Base-by-base conservation (phyloP, 768 basidiomycete genomes). In the Boletellus sp. region DNA sequence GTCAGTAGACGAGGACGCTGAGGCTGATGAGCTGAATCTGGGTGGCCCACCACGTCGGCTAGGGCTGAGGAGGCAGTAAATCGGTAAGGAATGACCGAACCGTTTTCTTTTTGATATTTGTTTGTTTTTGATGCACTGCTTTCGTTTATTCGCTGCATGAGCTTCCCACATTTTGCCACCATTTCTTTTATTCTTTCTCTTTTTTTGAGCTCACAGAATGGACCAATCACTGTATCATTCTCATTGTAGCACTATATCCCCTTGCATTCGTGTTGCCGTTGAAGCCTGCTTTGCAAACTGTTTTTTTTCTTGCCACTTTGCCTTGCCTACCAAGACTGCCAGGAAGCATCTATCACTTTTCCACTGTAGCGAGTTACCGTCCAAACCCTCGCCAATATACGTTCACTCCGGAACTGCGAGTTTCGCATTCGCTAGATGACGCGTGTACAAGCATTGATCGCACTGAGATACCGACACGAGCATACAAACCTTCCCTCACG, bases 1-100 rank as follows among this genome's bases (percentile, higher is more conserved):
- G 15, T 53, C 54, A 13, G 32, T 32, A 9, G 34, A 24, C 6
- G 22, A 28, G 37, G 53, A 52, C 0, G 44, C 6, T 12, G 51
- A 52, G 3, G 31, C 52, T 0, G 67, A 68, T n/a, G 68, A 70
- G n/a, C n/a, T 68, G 39, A 69, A 70, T 22, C 22, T 70, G 17
- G 48, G 50, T 28, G 55, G 57, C 8, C 17, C 23, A 19, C 52
- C 53, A 6, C 48, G 47, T 44, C 53, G 42, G 43, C 38, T 13
- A 13, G 53, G 56, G 12, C 31, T 47, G 44, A 48, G 55, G 33
- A 45, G 46, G 35, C 51, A 53, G 23, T 61, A 20, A 54, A 20
- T 31, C 17, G 26, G 33, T 34, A 20, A 45, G 32, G 42, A 36
- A 13, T 23, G 24, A 17, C 17, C 4, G 38, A 15, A 0, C 6